Base-by-base conservation (phyloP, 345 rosid species). In the Anastatica hierochuntica region DNA sequence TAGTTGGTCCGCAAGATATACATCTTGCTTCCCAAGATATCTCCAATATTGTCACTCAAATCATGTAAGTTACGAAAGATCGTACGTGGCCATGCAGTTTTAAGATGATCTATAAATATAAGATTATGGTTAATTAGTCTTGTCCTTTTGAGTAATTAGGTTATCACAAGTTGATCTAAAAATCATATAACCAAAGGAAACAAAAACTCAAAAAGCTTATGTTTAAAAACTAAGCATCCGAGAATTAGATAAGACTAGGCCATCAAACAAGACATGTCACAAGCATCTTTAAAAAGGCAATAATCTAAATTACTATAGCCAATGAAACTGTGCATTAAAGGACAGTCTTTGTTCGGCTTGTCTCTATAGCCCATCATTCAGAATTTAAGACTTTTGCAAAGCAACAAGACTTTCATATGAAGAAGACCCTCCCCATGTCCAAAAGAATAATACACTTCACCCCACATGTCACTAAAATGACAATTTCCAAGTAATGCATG, bases 401-500 rank as follows among this genome's bases (percentile, higher is more conserved):
- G 56, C 50, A 55, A 48, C 62, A 49, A 18, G 49, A 35, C 26
- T 42, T 57, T 34, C 36, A 57, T 31, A 40, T 21, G 11, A 39
- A 47, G 8, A 29, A 15, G 61, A 63, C 67, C 52, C 40, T 36
- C n/a, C 67, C 46, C 42, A 54, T 55, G 37, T 47, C 41, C 29
- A 47, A 46, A 26, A 26, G 33, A 50, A 65, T 57, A 65, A 56
- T 49, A 13, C 46, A 14, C 19, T 41, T 20, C 57, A 24, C 63
- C 69, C 69, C 50, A 64, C 51, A 64, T 55, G 50, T 64, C 38
- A 12, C 3, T 48, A 39, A 16, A 14, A 47, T 48, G 38, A 8
- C 20, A n/a, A 64, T 55, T 46, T 64, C 30, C 58, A 34, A 56
- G 53, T 57, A n/a, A n/a, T n/a, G n/a, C n/a, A n/a, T n/a, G n/a